phyloP scores from a whole-genome alignment of 805 yeast species.

The Yarrowia osloensis region DNA sequence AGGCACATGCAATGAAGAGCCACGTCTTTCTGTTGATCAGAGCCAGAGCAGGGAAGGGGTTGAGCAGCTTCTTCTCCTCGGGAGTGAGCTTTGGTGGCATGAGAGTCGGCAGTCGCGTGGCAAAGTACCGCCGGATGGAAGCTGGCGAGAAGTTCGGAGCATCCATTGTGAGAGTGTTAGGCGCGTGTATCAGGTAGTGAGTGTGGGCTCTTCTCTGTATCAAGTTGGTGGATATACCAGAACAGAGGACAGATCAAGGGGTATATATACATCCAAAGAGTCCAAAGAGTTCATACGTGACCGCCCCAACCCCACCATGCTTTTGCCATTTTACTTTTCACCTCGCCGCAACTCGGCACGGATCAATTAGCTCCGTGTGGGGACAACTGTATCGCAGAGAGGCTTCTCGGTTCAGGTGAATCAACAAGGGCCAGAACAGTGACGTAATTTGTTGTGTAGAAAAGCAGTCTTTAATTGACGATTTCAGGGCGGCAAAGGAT shows the following conservation, averaged over 20 bases:
- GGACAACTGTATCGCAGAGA: slow-evolving; percentile 2
- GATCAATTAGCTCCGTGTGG: slow-evolving; percentile 15
- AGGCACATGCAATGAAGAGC: slow-evolving; percentile 61
- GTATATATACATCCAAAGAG: neutral
- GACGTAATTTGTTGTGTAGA: neutral
- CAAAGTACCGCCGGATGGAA: slow-evolving; percentile 40
- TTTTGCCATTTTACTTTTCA: neutral
- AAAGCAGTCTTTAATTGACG: no score
- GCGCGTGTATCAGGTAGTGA: neutral
- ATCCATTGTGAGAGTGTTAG: neutral
- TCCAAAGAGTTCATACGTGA: neutral
- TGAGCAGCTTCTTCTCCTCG: slow-evolving; percentile 42
- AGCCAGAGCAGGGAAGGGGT: slow-evolving; percentile 63
- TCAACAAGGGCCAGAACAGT: neutral
- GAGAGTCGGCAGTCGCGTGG: slow-evolving; percentile 41
- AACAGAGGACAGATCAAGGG: neutral
- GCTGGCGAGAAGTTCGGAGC: slow-evolving; percentile 36
- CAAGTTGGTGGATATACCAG: neutral
- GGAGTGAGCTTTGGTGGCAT: slow-evolving; percentile 38
- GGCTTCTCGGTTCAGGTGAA: neutral
- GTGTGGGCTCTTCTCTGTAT: neutral
- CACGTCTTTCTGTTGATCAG: slow-evolving; percentile 56
- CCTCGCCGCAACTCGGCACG: slow-evolving; percentile 13
- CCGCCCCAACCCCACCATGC: neutral
- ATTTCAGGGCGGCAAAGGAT: neutral